phyloP scores from a whole-genome alignment of 208 protist species.

The Wallacemonas sp. region DNA sequence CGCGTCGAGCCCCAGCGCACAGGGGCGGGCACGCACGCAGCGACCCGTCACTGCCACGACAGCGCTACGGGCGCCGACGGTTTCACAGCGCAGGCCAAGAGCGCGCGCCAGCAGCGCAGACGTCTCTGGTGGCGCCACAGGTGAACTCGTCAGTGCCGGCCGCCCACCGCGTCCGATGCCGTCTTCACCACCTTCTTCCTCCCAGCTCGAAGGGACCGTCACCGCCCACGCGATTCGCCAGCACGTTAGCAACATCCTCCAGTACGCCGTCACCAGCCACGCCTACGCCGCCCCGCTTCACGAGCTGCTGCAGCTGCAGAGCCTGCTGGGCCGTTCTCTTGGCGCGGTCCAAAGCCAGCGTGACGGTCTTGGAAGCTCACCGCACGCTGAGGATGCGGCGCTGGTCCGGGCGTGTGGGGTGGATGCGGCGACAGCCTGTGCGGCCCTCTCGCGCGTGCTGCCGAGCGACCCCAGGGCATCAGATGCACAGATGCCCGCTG shows the following conservation, averaged over 20 bases:
- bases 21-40: no score
- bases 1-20: no score
- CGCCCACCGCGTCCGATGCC: no score
- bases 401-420: not conserved
- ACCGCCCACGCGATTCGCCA: not conserved
- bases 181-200: no score
- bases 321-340: slow-evolving; percentile 3
- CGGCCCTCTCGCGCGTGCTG: not conserved
- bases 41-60: no score
- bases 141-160: no score
- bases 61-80: no score
- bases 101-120: no score
- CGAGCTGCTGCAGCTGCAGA: slow-evolving; percentile 5
- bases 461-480: not conserved
- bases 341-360: not conserved
- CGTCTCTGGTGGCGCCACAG: no score
- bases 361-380: not conserved
- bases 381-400: not conserved
- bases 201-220: not conserved
- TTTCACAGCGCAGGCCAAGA: no score
- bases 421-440: not conserved
- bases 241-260: not conserved
- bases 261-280: slow-evolving; percentile 13
- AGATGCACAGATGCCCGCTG: not conserved
- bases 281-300: slow-evolving; percentile 1